phyloP scores from a whole-genome alignment of 1,284 basidiomycete species.

The Leccinum cinnamomeum region DNA sequence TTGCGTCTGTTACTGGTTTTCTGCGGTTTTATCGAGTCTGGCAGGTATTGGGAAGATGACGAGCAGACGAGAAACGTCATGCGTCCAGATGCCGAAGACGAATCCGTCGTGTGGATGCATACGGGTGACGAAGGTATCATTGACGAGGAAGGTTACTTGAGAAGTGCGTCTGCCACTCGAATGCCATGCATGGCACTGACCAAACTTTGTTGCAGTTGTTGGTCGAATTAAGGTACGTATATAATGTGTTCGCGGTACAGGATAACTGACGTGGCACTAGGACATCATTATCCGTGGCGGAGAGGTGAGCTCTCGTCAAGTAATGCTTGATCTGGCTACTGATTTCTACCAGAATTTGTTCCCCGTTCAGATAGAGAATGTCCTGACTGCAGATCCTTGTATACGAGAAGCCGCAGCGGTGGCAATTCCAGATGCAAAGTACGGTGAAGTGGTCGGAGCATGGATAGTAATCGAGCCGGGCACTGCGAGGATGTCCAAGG shows the following conservation, averaged over 20 bases:
- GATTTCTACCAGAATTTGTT: no score
- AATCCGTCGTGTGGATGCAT: conserved; percentile 76
- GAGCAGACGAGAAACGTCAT: conserved; percentile 68
- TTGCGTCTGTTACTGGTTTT: not conserved
- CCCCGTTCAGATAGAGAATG: conserved; percentile 52
- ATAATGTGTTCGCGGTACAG: not conserved
- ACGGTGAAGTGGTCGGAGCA: conserved; percentile 77
- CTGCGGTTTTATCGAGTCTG: not conserved
- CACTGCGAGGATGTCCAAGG: conserved; percentile 40
- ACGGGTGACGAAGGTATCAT: conserved; percentile 84
- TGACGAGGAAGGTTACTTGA: conserved; percentile 80
- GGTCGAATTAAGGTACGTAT: no score
- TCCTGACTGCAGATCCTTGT: conserved; percentile 57
- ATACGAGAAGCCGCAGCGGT: conserved; percentile 77
- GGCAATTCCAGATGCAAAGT: conserved; percentile 68
- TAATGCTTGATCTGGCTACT: not conserved
- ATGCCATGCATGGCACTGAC: conserved; percentile 9
- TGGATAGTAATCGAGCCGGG: conserved; percentile 63
- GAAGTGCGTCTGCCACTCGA: conserved; percentile 44
- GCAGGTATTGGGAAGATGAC: conserved; percentile 77
- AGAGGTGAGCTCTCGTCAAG: no score
- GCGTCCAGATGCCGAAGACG: conserved; percentile 49
- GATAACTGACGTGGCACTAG: no score
- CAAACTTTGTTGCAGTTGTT: no score
- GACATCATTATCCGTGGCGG: no score